Percentiles rank a stretch among this genome's conserved stretches.
Conservation (phyloP, 345 rosid species). For the Odontarrhena argentea region DNA sequence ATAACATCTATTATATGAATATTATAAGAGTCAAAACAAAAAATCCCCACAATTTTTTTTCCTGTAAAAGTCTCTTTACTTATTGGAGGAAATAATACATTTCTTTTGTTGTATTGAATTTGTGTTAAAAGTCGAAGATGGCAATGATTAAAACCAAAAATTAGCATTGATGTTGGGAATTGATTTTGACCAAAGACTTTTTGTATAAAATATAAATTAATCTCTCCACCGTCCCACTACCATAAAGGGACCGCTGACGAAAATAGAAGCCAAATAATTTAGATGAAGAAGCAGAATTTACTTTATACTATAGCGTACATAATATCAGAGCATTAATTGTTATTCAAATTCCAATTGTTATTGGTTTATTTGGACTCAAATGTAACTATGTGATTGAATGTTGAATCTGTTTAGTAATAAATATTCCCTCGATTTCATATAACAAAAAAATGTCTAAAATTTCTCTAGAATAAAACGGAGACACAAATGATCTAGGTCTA, state of each 20-base stretch:
- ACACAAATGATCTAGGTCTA: too few species aligned
- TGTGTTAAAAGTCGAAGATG: constrained; percentile 32
- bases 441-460: too few species aligned
- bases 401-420: too few species aligned
- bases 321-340: background rate
- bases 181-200: constrained; percentile 42
- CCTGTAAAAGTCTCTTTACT: constrained; percentile 29
- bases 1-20: constrained; percentile 29
- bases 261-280: constrained; percentile 18
- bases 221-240: constrained; percentile 37
- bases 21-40: constrained; percentile 27
- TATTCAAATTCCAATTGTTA: background rate
- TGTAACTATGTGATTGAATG: too few species aligned
- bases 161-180: constrained; percentile 37
- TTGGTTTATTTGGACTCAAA: background rate
- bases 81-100: constrained; percentile 24
- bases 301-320: too few species aligned
- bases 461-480: too few species aligned
- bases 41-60: background rate
- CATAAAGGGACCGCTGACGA: constrained; percentile 39
- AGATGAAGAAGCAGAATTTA: background rate
- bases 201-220: constrained; percentile 5
- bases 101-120: constrained; percentile 23
- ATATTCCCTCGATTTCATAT: too few species aligned
- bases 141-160: constrained; percentile 38